Base-by-base conservation (phyloP, 495 filamentous ascomycete species). In the Cladorrhinum samala region DNA sequence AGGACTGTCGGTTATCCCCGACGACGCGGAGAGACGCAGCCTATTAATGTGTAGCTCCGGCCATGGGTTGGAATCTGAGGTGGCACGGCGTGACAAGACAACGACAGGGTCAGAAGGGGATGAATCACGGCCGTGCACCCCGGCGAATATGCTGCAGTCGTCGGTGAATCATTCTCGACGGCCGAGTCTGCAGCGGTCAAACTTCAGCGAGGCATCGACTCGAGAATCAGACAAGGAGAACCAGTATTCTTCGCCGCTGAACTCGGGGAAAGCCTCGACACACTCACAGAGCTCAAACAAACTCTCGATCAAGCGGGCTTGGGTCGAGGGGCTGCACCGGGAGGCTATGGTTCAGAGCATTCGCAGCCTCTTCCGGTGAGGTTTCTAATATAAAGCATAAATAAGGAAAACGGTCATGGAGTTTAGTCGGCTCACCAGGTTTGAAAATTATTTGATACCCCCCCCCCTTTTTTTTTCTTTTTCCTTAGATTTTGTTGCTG, bases 261-360 rank as follows among this genome's bases (percentile, higher is more conserved):
- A n/a, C 3, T 58, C 49, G 45, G 54, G 41, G 16, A 61, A 58
- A 56, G 52, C 21, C 0, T 39, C 54, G 16, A 25, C 53, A 3
- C 45, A 47, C 14, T 33, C 27, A 33, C 27, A 33, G 11, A 33
- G 6, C 6, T 20, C 53, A 0, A 17, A 42, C 2, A 58, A 57
- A 24, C 39, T 59, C 5, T 58, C 68, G 27, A 59, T 57, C 46
- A 66, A 59, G 51, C 68, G 67, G 70, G 53, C 54, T 13, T 59
- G 62, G 49, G 62, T 68, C 0, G 65, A 68, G 17, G 61, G 54
- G 43, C 61, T 71, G 45, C 63, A 69, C 37, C 66, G 66, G 25
- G 72, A 67, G 19, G 64, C 68, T 42, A 60, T 75, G 46, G 69
- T 66, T 19, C 66, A 75, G 46, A 66, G 72, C 17, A 67, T 73